Evolutionary conservation across 192 early-diverging fungal species (phyloP), one percentile per base, ranked within the genome.

Genomic region (Mortierella antarctica): DNA sequence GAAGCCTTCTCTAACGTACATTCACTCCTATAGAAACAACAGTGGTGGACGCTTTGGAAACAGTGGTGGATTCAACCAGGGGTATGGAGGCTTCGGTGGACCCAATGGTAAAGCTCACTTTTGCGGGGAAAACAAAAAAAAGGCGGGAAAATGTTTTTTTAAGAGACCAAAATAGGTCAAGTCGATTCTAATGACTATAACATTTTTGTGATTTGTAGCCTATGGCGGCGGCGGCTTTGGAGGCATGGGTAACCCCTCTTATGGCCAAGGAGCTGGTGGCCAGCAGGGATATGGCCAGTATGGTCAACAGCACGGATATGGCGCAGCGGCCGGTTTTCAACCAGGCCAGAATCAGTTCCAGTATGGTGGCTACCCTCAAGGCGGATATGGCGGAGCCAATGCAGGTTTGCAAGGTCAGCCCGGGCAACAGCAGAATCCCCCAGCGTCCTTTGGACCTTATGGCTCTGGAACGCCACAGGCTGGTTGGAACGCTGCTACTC

Each of bases 31-130:
- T 70, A 70, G 67, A 7, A 60, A 60, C 57, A 57, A 51, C 47
- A 31, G 31, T 31, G 67, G 67, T n/a, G 67, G 67, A 18, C 69
- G 74, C 61, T 69, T 57, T 41, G 74, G 74, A 51, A 31, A 31
- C 46, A 67, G 62, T 20, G 68, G 76, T 12, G 62, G 67, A 63
- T 79, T 71, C n/a, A n/a, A n/a, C 40, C 69, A 64, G 9, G 69
- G 76, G 12, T 80, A 80, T 11, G 77, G 77, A 18, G 76, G 76
- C 12, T 80, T 72, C 47, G 77, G 77, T 17, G 69, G 70, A 14
- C 65, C 77, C 21, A 80, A 72, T 54, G 68, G 77, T 80, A 80
- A 66, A 41, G 15, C 44, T 39, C 3, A 3, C 31, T 31, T 31
- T 31, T 31, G 31, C 31, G 31, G 31, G 2, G 39, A 66, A n/a